Evolutionary conservation across 768 basidiomycete species (phyloP), one percentile per base, ranked within the genome.

Genomic region (Xerocomellus intermedius): DNA sequence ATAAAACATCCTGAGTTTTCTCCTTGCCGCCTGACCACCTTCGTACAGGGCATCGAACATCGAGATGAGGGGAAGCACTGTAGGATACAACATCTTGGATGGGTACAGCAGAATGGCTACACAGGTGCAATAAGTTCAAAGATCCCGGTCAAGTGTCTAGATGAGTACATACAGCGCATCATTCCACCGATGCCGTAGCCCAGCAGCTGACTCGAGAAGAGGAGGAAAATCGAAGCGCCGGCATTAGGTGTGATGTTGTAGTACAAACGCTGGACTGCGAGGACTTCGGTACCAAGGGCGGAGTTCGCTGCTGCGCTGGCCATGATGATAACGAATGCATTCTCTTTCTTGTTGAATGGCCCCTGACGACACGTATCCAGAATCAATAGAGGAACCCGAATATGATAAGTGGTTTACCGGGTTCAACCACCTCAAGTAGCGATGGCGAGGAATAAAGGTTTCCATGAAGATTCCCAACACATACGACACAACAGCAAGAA

Each of bases 321-420:
- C 82, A 83, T 83, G 56, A 82, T 80, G 12, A 82, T 73, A 37
- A 81, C 75, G 54, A 83, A 80, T 0, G 80, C 79, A 66, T 81
- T 80, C 63, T 83, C 82, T 59, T 82, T 83, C 67, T 82, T 82
- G 64, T 83, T 82, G 64, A 82, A 83, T 3, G 82, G 80, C 2
- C 76, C 74, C 81, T 82, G 38, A 50, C 7, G 17, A 54, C 21
- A 28, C 33, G 16, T 41, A 17, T 33, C 47, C 48, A 47, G 55
- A 16, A 45, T 50, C 46, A 30, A 30, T 22, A n/a, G 32, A 45
- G 32, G 22, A 24, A 42, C 8, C 2, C 1, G 8, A 16, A 28
- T 12, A 19, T 42, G 22, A 3, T 36, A 7, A 17, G 19, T 10
- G n/a, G 42, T 36, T 48, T 46, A 68, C 76, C n/a, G 83, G 82